phyloP scores from a whole-genome alignment of 2,329 filamentous ascomycete genomes.

The Knufia petricola region DNA sequence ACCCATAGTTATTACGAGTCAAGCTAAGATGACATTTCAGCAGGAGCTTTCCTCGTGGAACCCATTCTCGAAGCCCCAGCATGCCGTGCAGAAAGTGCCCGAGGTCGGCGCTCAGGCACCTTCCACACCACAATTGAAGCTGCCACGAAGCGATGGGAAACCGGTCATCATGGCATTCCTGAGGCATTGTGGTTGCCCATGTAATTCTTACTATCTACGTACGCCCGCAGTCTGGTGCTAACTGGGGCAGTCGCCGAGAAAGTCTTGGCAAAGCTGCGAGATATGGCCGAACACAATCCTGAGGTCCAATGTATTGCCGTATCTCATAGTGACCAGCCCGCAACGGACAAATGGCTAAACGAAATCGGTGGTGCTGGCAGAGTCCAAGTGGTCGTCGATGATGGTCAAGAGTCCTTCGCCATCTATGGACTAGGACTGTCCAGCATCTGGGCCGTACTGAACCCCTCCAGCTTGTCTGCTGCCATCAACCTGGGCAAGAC shows the following conservation, averaged over 20 bases:
- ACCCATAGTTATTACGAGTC: too few species aligned
- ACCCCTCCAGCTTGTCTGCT: conserved; percentile 48
- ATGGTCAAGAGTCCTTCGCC: conserved; percentile 50
- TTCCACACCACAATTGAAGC: conserved; percentile 40
- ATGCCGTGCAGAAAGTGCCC: conserved; percentile 35
- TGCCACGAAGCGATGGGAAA: conserved; percentile 43
- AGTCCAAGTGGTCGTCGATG: conserved; percentile 51
- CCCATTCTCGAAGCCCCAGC: conserved; percentile 5
- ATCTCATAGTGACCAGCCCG: conserved; percentile 47
- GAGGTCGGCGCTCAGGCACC: conserved; percentile 49
- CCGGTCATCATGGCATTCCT: conserved; percentile 58
- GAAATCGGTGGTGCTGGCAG: conserved; percentile 45
- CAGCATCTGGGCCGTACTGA: conserved; percentile 53
- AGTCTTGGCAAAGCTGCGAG: conserved; percentile 47
- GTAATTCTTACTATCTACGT: conserved; percentile 36
- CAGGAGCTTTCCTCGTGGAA: conserved; percentile 9
- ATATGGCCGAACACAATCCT: conserved; percentile 42
- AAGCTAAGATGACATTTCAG: conserved; percentile 5
- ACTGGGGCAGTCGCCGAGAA: conserved; percentile 54
- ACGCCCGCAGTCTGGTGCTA: not conserved
- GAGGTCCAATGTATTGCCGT: conserved; percentile 51
- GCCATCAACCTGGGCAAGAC: conserved; percentile 49
- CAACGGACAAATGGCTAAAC: conserved; percentile 50
- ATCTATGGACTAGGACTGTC: conserved; percentile 57
- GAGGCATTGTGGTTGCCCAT: conserved; percentile 65